Base-by-base conservation (phyloP, 768 basidiomycete species). In the Leucocoprinus leucothites region DNA sequence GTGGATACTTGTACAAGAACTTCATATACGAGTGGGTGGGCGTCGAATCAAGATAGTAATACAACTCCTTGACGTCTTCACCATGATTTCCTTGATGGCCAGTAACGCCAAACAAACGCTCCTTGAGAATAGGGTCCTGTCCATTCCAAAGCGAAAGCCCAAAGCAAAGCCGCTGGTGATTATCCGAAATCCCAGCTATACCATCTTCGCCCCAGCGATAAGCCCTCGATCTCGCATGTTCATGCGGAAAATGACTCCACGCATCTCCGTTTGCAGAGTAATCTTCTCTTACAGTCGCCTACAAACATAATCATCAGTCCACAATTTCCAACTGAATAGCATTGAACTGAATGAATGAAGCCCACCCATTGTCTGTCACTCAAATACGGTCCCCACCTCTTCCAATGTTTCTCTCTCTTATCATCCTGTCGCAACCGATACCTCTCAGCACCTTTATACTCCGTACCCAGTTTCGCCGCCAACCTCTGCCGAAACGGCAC, bases 21-120 rank as follows among this genome's bases (percentile, higher is more conserved):
- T 99, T 99, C 97, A 99, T 98, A 80, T 98, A 99, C 5, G 95
- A 97, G 65, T 99, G 97, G 1, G 97, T 98, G 35, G 97, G 97
- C 1, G 97, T 98, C 35, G 93, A 96, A 69, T 98, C 97, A 58
- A 99, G 82, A 70, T 99, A 99, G 69, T 96, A 99, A 71, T 99
- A 99, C 25, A 98, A 75, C 67, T 99, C 97, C 72, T 98, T 98
- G 75, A 96, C 94, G 66, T 99, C 97, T 71, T 99, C 97, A 59
- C 97, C 97, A 69, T 99, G 97, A 68, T 99, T 99, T 44, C 97
- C 96, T 75, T 99, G 89, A 65, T 94, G 91, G 6, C 94, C 94
- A 40, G 96, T 98, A 51, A 96, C 87, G 58, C 97, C 97, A 65
- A 94, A 99, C 52, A 98, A 75, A 46, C 97, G 85, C 71, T 99